Conservation (phyloP, 202 grass and related monocot genomes). For the Brachypodium distachyon region DNA sequence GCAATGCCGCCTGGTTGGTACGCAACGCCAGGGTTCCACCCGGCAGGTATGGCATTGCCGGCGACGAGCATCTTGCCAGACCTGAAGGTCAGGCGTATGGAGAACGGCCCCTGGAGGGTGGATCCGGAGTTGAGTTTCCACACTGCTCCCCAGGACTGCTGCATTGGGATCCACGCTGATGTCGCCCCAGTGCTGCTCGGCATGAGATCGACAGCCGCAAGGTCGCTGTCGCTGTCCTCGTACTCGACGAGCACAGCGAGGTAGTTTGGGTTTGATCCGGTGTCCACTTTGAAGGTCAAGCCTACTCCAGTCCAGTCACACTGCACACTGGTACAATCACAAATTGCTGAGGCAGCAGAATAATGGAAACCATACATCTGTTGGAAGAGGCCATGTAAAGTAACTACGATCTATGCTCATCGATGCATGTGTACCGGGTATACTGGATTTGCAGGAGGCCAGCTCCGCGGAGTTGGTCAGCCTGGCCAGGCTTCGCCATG, state of each 20-base stretch:
- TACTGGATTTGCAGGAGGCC: constrained; percentile 60
- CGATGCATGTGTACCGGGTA: constrained; percentile 25
- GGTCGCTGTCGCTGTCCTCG: constrained; percentile 42
- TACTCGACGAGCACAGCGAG: constrained; percentile 56
- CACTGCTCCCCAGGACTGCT: constrained; percentile 67
- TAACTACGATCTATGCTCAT: background rate
- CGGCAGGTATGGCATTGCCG: constrained; percentile 43
- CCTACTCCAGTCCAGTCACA: constrained; percentile 57
- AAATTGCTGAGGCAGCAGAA: background rate
- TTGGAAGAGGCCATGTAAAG: background rate
- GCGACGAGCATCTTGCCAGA: constrained; percentile 50
- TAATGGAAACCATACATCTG: background rate
- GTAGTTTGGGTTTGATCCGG: constrained; percentile 62
- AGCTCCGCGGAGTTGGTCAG: constrained; percentile 52
- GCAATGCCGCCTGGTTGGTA: constrained; percentile 35
- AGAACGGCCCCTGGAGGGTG: constrained; percentile 46
- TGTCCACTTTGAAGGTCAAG: constrained; percentile 50
- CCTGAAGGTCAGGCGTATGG: constrained; percentile 44
- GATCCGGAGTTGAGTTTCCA: constrained; percentile 50
- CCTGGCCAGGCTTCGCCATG: constrained; percentile 53
- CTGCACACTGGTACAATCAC: constrained; percentile 31
- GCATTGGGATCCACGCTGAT: constrained; percentile 43
- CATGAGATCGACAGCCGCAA: constrained; percentile 46
- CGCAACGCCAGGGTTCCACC: constrained; percentile 36
- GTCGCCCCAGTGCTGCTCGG: background rate